Percentiles rank a stretch among this genome's conserved stretches.
These are phyloP conservation scores for Didymella pinodella DNA, from an alignment of 2,329 filamentous ascomycete species.

Conservation along the genomic window DNA sequence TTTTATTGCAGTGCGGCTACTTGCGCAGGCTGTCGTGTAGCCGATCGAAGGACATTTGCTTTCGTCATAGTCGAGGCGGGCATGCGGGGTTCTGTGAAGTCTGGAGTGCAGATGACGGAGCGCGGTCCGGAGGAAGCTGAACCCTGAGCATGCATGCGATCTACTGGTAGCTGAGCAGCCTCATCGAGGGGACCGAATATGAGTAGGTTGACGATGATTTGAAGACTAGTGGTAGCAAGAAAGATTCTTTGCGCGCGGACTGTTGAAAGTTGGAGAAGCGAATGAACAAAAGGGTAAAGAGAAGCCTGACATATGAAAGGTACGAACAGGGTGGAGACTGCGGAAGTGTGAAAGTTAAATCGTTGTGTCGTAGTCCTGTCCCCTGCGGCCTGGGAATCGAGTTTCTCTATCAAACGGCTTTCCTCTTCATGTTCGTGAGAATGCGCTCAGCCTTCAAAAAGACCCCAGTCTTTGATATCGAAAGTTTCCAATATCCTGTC, in stretches of 20 bases:
- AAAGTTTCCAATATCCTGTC: slow-evolving; percentile 77
- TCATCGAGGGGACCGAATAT: not conserved
- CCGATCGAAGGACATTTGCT: slow-evolving; percentile 9
- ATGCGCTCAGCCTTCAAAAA: slow-evolving; percentile 63
- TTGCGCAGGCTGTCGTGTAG: slow-evolving; percentile 17
- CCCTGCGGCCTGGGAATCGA: not conserved
- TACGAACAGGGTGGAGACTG: not conserved
- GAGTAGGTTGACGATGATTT: not conserved
- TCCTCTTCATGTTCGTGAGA: not conserved
- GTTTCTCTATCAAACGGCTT: not conserved
- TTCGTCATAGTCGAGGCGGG: slow-evolving; percentile 18
- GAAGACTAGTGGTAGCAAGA: not conserved
- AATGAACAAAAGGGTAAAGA: not conserved
- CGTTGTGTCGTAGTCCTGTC: not conserved
- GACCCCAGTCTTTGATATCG: slow-evolving; percentile 78
- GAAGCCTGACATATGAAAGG: not conserved
- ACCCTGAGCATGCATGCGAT: slow-evolving; percentile 2
- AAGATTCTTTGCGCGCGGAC: not conserved
- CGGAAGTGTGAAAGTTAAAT: not conserved
- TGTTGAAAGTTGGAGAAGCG: not conserved
- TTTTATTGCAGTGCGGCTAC: slow-evolving; percentile 12
- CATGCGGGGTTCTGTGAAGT: slow-evolving; percentile 17
- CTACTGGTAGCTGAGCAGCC: not conserved
- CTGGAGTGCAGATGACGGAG: slow-evolving; percentile 17
- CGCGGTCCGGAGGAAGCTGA: slow-evolving; percentile 10